A percentile compares a stretch with the other conserved stretches of the same genome.
Conservation (phyloP, 768 basidiomycete species). For the Trichaptum fuscoviolaceum region DNA sequence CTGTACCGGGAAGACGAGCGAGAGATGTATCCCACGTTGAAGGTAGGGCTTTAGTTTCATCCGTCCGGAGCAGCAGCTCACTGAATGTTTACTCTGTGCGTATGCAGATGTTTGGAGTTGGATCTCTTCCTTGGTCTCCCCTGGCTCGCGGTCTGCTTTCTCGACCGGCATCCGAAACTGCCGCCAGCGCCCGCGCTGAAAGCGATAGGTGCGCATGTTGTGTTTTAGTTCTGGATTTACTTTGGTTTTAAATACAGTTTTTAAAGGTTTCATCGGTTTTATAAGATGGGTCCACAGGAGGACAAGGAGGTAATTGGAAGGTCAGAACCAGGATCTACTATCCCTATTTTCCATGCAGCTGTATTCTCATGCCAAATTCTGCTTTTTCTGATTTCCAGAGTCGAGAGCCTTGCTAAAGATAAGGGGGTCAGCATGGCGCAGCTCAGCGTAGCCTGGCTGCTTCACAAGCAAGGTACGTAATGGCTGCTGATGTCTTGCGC, state of each 20-base stretch:
- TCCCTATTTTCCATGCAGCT: too few species aligned
- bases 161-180: conserved; percentile 18
- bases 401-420: conserved; percentile 34
- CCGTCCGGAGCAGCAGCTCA: too few species aligned
- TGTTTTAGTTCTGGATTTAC: too few species aligned
- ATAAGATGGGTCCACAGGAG: too few species aligned
- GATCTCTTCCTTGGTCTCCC: conserved; percentile 42
- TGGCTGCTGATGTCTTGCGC: too few species aligned
- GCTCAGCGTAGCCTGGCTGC: conserved; percentile 36
- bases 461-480: conserved; percentile 23
- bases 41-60: conserved; percentile 15
- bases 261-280: too few species aligned
- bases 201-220: too few species aligned
- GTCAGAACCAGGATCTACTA: too few species aligned
- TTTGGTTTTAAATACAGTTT: too few species aligned
- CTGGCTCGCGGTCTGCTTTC: conserved; percentile 32
- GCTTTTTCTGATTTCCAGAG: conserved; percentile 20
- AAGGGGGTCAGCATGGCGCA: conserved; percentile 37
- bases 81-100: too few species aligned
- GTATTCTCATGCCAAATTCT: too few species aligned
- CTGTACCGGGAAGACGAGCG: conserved; percentile 41
- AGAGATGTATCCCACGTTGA: conserved; percentile 29
- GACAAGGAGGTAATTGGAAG: too few species aligned
- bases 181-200: not conserved
- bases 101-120: conserved; percentile 38